Conservation (phyloP, 2,329 filamentous ascomycete genomes). For the Cercospora sesami region DNA sequence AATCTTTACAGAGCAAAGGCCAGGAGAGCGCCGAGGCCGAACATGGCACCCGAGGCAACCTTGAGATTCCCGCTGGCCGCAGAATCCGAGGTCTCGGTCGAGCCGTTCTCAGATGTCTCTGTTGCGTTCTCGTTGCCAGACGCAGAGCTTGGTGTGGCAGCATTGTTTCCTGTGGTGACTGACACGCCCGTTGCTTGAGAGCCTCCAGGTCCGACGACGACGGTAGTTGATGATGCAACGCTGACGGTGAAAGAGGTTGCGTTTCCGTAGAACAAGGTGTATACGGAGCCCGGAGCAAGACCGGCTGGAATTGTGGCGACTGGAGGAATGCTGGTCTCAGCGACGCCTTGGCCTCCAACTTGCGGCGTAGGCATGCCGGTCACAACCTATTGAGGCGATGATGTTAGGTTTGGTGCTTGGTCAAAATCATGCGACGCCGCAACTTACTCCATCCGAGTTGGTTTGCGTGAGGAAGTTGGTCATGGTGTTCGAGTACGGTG, state of each 20-base stretch:
- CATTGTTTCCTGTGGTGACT: not conserved
- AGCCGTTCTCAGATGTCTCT: constrained; percentile 20
- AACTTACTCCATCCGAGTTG: constrained; percentile 46
- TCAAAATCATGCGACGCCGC: not conserved
- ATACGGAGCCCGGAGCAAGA: constrained; percentile 37
- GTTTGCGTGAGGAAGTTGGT: constrained; percentile 51
- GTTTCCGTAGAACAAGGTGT: constrained; percentile 34
- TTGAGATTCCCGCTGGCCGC: constrained; percentile 35
- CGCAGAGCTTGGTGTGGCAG: not conserved
- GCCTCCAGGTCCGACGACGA: constrained; percentile 30
- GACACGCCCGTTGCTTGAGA: constrained; percentile 8
- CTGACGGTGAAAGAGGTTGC: constrained; percentile 38
- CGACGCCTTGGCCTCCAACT: constrained; percentile 40
- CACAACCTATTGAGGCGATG: constrained; percentile 36
- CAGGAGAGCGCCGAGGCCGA: constrained; percentile 42
- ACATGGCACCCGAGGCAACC: constrained; percentile 38
- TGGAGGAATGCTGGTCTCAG: constrained; percentile 26
- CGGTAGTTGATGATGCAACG: constrained; percentile 37
- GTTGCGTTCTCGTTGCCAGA: constrained; percentile 21
- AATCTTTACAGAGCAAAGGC: constrained; percentile 40
- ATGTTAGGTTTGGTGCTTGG: not conserved
- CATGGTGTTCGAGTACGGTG: constrained; percentile 44
- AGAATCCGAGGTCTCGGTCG: constrained; percentile 24
- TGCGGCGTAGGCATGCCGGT: constrained; percentile 50
- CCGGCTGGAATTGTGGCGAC: constrained; percentile 43